A percentile compares a stretch with the other conserved stretches of the same genome.
phyloP scores from a whole-genome alignment of 2,329 filamentous ascomycete genomes.

The Tothia fuscella region DNA sequence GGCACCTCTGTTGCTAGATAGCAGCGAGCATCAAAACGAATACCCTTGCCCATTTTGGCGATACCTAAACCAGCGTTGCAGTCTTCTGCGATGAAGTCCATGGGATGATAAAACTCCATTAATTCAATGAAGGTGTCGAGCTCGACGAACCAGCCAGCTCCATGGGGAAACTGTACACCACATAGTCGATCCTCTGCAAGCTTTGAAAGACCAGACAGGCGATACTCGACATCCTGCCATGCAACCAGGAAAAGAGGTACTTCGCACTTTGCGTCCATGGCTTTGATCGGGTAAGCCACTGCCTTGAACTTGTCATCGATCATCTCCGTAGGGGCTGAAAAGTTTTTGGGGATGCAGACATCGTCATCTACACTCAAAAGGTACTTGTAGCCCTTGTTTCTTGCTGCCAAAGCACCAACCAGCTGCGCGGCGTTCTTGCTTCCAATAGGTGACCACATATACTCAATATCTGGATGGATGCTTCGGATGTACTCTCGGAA shows the following conservation, averaged over 20 bases:
- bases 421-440: conserved; percentile 16
- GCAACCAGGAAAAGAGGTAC: conserved; percentile 14
- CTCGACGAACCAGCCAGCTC: conserved; percentile 16
- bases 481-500: conserved; percentile 14
- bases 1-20: conserved; percentile 15
- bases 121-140: conserved; percentile 14
- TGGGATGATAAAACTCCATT: conserved; percentile 14
- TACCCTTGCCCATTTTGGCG: conserved; percentile 15
- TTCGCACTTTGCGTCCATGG: conserved; percentile 13
- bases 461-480: conserved; percentile 13
- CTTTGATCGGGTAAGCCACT: conserved; percentile 15
- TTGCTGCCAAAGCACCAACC: conserved; percentile 14
- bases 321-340: conserved; percentile 12
- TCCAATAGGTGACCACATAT: conserved; percentile 16
- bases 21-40: conserved; percentile 14
- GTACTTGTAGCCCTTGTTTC: conserved; percentile 12
- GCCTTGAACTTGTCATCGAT: conserved; percentile 14
- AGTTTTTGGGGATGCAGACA: conserved; percentile 15
- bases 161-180: conserved; percentile 15
- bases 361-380: conserved; percentile 16
- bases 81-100: conserved; percentile 17
- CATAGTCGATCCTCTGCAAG: conserved; percentile 14
- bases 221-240: conserved; percentile 15
- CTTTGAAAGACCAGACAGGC: conserved; percentile 14
- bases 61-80: conserved; percentile 14